phyloP scores from a whole-genome alignment of 345 rosid genomes.

The Gynandropsis gynandra region DNA sequence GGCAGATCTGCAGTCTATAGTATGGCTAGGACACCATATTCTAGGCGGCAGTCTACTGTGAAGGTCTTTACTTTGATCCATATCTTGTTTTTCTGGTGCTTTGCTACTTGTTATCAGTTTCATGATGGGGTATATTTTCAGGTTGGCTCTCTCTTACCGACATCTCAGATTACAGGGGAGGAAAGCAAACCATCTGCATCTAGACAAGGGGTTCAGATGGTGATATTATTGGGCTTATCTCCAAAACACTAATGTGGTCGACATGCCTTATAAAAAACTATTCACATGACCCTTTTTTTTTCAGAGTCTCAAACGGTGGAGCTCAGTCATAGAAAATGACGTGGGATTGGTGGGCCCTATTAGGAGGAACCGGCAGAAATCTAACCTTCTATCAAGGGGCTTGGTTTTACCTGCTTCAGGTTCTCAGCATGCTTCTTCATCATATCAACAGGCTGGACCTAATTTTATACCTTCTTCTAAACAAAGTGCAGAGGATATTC shows the following conservation, averaged over 20 bases:
- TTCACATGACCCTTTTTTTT: slow-evolving; percentile 13
- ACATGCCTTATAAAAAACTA: slow-evolving; percentile 7
- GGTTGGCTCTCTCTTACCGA: slow-evolving; percentile 35
- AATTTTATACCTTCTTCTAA: slow-evolving; percentile 24
- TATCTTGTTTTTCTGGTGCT: not conserved
- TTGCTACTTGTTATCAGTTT: slow-evolving; percentile 3
- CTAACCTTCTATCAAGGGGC: slow-evolving; percentile 49
- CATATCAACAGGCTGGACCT: slow-evolving; percentile 27
- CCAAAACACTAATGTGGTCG: not conserved
- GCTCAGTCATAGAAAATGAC: slow-evolving; percentile 68
- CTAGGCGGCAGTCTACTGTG: slow-evolving; percentile 48
- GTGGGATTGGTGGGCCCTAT: slow-evolving; percentile 73
- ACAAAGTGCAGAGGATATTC: slow-evolving; percentile 33
- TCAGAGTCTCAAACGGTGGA: slow-evolving; percentile 71
- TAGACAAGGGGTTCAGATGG: slow-evolving; percentile 43
- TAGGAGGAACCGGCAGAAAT: slow-evolving; percentile 86
- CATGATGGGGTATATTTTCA: slow-evolving; percentile 17
- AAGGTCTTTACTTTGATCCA: slow-evolving; percentile 42
- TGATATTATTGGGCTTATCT: slow-evolving; percentile 12
- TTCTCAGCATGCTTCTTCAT: slow-evolving; percentile 27
- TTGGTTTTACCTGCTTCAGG: slow-evolving; percentile 36
- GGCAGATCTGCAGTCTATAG: slow-evolving; percentile 88
- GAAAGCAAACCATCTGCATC: slow-evolving; percentile 48
- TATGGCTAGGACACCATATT: slow-evolving; percentile 86
- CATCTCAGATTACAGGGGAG: slow-evolving; percentile 41